Evolutionary conservation across 1,139 yeast species (phyloP), one percentile per base, ranked within the genome.

Genomic region (Martiniozyma asiatica): DNA sequence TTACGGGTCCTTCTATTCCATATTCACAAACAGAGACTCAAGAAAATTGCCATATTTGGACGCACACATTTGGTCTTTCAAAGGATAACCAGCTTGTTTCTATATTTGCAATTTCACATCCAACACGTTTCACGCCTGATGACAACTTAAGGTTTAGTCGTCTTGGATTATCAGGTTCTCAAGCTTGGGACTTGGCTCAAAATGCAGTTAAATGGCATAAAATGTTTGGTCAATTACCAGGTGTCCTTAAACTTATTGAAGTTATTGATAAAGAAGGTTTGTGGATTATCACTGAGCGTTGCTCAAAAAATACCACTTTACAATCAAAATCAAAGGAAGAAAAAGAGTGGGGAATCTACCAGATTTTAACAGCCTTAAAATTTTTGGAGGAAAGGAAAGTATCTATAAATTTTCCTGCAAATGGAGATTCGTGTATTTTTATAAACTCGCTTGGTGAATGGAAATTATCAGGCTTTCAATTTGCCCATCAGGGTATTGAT

Each of bases 401-500:
- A 14, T 69, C 77, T 18, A n/a, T n/a, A n/a, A n/a, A n/a, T n/a
- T n/a, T n/a, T n/a, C 58, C 78, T 3, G 79, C 81, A 44, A 89
- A 30, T 19, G 32, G 29, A 19, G 32, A 29, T 2, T 8, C 14
- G 8, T 25, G 29, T 1, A 63, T 87, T 1, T 84, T 56, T 51
- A 73, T 82, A 10, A 78, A 68, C 34, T 66, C 63, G 14, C 50
- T 61, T 24, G 94, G 95, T 7, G 94, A 81, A 45, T 82, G 94
- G 92, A 78, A 74, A 36, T 51, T 87, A 16, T 80, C 81, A 40
- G 95, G 95, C 1, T 71, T 85, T 44, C 97, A 87, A 50, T 53
- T 80, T 4, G 61, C 79, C 34, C 65, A 78, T 2, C 70, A 64
- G 12, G 29, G 22, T 6, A 25, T 30, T 19, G 21, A 25, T 17